Conservation (phyloP, 768 basidiomycete species). For the Cystobasidium tubakii region DNA sequence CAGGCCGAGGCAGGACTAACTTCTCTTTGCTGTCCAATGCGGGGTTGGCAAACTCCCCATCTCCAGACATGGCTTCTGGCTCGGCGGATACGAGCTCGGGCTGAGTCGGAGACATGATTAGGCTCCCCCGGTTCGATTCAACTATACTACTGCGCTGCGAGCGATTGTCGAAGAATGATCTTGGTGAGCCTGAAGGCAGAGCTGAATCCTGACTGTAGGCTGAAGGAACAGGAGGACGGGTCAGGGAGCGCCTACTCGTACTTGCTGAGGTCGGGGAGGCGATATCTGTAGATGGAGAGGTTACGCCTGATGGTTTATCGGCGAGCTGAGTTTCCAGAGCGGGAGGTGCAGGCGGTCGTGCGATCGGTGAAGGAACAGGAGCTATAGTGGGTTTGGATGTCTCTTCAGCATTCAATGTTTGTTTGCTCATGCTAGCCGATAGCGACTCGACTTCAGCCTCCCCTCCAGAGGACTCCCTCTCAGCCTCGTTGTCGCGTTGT, state of each 20-base stretch:
- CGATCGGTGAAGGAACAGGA: background rate
- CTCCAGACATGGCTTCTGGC: background rate
- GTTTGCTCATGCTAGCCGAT: background rate
- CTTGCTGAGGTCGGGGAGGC: constrained; percentile 8
- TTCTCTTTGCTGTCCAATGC: background rate
- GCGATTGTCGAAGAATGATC: constrained; percentile 11
- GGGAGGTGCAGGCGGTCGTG: background rate
- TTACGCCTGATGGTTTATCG: background rate
- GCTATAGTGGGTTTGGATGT: background rate
- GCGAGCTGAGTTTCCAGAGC: background rate
- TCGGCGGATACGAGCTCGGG: background rate
- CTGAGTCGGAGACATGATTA: constrained; percentile 1
- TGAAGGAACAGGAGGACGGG: constrained; percentile 21
- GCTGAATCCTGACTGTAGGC: constrained; percentile 7
- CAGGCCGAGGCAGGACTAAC: background rate
- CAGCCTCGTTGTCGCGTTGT: background rate
- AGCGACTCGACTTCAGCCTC: background rate
- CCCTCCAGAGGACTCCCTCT: no score
- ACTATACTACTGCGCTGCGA: background rate
- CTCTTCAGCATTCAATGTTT: background rate
- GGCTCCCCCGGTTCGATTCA: background rate
- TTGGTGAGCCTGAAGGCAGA: background rate
- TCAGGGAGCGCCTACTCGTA: constrained; percentile 18
- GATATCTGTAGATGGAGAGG: background rate
- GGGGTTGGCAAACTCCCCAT: constrained; percentile 13